Conservation (phyloP, 2,329 filamentous ascomycete genomes). For the Zymoseptoria passerinii region DNA sequence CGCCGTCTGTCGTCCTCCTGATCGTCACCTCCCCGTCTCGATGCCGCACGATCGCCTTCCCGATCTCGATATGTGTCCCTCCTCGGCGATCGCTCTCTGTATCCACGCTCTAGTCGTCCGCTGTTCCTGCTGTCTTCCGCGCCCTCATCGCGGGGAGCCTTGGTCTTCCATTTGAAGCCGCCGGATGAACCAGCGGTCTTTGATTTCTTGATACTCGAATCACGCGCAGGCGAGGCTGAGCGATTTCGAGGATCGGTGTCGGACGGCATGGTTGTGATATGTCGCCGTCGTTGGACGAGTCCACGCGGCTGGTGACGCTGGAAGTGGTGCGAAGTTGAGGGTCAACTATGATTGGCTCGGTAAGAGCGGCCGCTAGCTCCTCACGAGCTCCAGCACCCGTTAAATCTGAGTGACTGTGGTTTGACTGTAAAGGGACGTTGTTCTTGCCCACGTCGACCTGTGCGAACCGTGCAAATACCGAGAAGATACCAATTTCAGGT, state of each 20-base stretch:
- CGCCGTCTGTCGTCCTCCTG: conserved; percentile 13
- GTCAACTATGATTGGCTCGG: not conserved
- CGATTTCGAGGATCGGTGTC: conserved; percentile 15
- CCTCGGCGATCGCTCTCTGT: conserved; percentile 28
- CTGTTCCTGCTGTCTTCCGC: conserved; percentile 13
- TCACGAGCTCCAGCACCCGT: not conserved
- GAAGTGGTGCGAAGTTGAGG: not conserved
- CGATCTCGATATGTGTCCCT: conserved; percentile 21
- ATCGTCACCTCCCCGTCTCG: conserved; percentile 7
- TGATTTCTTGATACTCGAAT: conserved; percentile 22
- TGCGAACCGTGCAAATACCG: no score
- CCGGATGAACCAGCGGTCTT: conserved; percentile 15
- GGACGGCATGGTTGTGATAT: conserved; percentile 10
- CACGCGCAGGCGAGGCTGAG: conserved; percentile 26
- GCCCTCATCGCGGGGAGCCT: conserved; percentile 18
- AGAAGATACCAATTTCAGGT: no score
- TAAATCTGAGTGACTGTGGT: no score
- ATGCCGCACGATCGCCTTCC: conserved; percentile 4
- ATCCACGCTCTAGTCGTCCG: conserved; percentile 26
- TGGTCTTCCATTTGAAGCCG: conserved; percentile 34
- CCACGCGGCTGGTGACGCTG: not conserved
- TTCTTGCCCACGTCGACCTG: no score
- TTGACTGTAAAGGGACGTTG: no score
- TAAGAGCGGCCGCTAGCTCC: not conserved
- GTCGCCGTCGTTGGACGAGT: not conserved